These are phyloP conservation scores for Phaeosphaeriaceae sp. DNA, from an alignment of 2,329 filamentous ascomycete genomes.

Conservation along the genomic window DNA sequence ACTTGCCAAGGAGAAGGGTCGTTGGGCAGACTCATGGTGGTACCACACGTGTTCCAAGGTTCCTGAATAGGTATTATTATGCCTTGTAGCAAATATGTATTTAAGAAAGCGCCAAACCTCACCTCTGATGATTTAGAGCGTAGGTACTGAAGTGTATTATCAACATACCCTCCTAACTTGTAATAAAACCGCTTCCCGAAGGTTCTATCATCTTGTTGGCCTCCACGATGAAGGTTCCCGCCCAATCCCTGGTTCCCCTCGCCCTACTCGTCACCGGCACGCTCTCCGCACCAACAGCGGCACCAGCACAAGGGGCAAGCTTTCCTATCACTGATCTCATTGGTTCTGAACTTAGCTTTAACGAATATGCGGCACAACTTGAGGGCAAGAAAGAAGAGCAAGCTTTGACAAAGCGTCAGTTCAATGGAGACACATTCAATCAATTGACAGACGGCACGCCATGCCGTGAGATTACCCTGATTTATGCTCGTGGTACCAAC, in stretches of 20 bases:
- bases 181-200: not conserved
- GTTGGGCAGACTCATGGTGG: not conserved
- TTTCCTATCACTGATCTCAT: slow-evolving; percentile 37
- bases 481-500: slow-evolving; percentile 63
- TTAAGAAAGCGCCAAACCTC: no score
- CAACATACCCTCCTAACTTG: not conserved
- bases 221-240: slow-evolving; percentile 27
- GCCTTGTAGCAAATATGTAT: no score
- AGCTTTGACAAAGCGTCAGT: slow-evolving; percentile 19
- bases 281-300: slow-evolving; percentile 24
- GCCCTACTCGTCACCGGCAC: slow-evolving; percentile 19
- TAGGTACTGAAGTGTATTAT: not conserved
- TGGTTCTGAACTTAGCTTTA: slow-evolving; percentile 28
- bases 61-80: no score
- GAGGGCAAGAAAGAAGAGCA: slow-evolving; percentile 15
- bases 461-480: slow-evolving; percentile 57
- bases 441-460: slow-evolving; percentile 18
- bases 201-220: not conserved
- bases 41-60: not conserved
- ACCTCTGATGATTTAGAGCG: no score
- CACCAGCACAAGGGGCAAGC: slow-evolving; percentile 21
- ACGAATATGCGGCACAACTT: slow-evolving; percentile 31
- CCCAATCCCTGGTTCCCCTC: slow-evolving; percentile 24
- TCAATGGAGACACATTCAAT: slow-evolving; percentile 4
- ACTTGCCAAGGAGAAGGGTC: not conserved